A percentile compares a stretch with the other conserved stretches of the same genome.
Conservation (phyloP, 495 filamentous ascomycete genomes). For the Aspergillus incahuasiensis region DNA sequence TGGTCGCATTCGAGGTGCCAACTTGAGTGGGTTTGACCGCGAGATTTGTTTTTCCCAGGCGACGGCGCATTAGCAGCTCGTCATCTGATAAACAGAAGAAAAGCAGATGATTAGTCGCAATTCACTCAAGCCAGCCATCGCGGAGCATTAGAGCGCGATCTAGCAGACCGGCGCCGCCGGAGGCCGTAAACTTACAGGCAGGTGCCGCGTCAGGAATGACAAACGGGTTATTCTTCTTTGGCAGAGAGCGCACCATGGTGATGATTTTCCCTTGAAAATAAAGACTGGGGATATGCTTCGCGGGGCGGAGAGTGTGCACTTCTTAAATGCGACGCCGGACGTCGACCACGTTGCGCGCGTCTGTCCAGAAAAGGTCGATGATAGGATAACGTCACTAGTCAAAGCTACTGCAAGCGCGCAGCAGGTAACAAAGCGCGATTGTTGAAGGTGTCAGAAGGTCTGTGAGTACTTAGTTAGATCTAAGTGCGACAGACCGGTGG, state of each 20-base stretch:
- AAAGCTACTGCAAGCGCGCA: slow-evolving; percentile 14
- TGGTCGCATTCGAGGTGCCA: slow-evolving; percentile 59
- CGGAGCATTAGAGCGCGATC: slow-evolving; percentile 9
- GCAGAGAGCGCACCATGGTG: slow-evolving; percentile 64
- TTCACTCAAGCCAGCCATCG: slow-evolving; percentile 4
- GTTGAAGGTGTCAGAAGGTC: slow-evolving; percentile 1
- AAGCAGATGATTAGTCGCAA: slow-evolving; percentile 25
- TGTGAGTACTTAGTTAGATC: neutral
- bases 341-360: slow-evolving; percentile 50
- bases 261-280: slow-evolving; percentile 1
- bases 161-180: slow-evolving; percentile 15
- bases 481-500: slow-evolving; percentile 11
- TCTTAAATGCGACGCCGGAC: slow-evolving; percentile 29
- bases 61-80: slow-evolving; percentile 77
- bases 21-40: slow-evolving; percentile 68
- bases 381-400: slow-evolving; percentile 20
- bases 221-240: slow-evolving; percentile 69
- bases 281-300: neutral
- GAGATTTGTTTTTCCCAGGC: slow-evolving; percentile 87
- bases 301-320: slow-evolving; percentile 8
- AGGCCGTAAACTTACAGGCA: slow-evolving; percentile 44
- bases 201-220: slow-evolving; percentile 68
- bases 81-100: slow-evolving; percentile 51
- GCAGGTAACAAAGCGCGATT: slow-evolving; percentile 3
- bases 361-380: slow-evolving; percentile 11